Evolutionary conservation across 495 filamentous ascomycete genomes (phyloP), one percentile per base, ranked within the genome.

Genomic region (Trichoderma asperelloides): DNA sequence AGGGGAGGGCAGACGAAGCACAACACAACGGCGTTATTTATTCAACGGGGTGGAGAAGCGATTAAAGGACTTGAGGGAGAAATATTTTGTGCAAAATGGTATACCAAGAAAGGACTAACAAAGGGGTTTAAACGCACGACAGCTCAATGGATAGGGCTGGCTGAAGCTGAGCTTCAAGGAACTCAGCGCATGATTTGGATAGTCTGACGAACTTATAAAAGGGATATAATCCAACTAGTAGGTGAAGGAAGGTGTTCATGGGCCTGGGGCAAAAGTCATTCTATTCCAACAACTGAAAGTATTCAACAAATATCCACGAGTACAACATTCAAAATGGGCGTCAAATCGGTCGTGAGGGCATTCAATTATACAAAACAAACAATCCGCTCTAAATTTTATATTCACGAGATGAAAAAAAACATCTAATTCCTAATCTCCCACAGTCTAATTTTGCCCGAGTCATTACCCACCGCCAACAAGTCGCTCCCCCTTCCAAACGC

Each of bases 391-490:
- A 21, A 13, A 64, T 40, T 64, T 21, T 39, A n/a, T 64, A 40
- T 40, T 23, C 33, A 23, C 33, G 51, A 65, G 2, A 25, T 15
- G 63, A 41, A 41, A 15, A 15, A 23, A 18, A 33, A n/a, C 66
- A 41, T 66, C 71, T 79, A 82, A 47, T 71, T 71, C 71, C 79
- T 71, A 69, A 98, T 89, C 79, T 97, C 92, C 90, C 92, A 97
- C 68, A 97, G 73, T 69, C 91, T 83, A 28, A 97, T 87, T 76
- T 88, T 90, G 25, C 95, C 95, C 66, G 83, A 80, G 74, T 98
- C 93, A 74, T 94, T 97, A 30, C 84, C 94, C 27, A 97, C 88
- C 7, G 90, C 91, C 66, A 97, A 72, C 70, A 93, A 79, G 71
- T 90, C 85, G 39, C 86, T 88, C 64, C 79, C 77, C 8, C 85